These are phyloP conservation scores for Salvia splendens DNA, from an alignment of 257 asterid genomes.

Conservation along the genomic window DNA sequence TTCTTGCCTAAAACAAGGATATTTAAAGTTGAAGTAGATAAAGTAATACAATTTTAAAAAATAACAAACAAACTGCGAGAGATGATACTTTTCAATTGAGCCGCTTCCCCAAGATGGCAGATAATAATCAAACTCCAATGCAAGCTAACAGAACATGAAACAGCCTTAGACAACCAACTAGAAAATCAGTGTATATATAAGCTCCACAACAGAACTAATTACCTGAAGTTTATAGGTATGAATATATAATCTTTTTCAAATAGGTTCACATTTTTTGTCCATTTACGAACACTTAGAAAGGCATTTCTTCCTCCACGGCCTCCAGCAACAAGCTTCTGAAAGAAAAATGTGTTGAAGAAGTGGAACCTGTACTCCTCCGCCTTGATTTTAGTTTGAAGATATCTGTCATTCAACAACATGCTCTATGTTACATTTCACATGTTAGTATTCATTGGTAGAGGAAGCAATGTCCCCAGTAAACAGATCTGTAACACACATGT, in stretches of 20 bases:
- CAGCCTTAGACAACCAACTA: constrained; percentile 33
- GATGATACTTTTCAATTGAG: constrained; percentile 50
- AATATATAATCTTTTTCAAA: constrained; percentile 79
- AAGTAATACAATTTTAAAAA: constrained; percentile 22
- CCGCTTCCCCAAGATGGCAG: constrained; percentile 88
- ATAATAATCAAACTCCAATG: constrained; percentile 97
- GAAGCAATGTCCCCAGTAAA: constrained; percentile 3
- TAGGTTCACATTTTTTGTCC: constrained; percentile 79
- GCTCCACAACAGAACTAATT: constrained; percentile 35
- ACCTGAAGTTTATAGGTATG: constrained; percentile 93
- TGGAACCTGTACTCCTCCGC: constrained; percentile 66
- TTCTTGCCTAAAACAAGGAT: constrained; percentile 53
- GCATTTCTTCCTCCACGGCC: constrained; percentile 56
- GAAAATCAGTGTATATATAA: constrained; percentile 20
- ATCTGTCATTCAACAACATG: constrained; percentile 52
- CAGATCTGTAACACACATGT: not conserved
- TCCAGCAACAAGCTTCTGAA: constrained; percentile 66
- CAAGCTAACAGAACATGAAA: constrained; percentile 53
- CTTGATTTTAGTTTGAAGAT: constrained; percentile 48
- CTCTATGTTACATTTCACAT: constrained; percentile 13
- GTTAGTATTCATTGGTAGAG: constrained; percentile 26
- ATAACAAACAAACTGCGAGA: constrained; percentile 13
- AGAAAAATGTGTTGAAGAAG: constrained; percentile 91
- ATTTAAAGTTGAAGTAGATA: constrained; percentile 31
- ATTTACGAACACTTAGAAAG: constrained; percentile 74